A percentile compares a stretch with the other conserved stretches of the same genome.
phyloP scores from a whole-genome alignment of 2,329 filamentous ascomycete species.

The Epichloe elymi region DNA sequence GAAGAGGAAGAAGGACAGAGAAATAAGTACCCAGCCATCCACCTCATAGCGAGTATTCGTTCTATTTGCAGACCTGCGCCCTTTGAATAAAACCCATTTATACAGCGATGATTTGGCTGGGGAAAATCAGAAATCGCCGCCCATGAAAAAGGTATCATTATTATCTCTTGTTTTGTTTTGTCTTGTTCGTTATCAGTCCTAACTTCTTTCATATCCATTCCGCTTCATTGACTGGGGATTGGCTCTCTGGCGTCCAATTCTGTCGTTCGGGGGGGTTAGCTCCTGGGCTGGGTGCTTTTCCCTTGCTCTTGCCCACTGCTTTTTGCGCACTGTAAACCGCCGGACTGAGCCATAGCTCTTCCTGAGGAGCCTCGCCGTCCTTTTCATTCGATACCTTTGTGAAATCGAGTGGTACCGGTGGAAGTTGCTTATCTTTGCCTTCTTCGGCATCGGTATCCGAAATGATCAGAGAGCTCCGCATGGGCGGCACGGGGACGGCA shows the following conservation, averaged over 20 bases:
- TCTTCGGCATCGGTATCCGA: background rate
- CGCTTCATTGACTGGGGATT: conserved; percentile 2
- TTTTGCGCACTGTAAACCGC: conserved; percentile 35
- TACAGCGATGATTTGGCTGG: too few relatives aligned
- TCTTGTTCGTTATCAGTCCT: background rate
- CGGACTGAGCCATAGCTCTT: conserved; percentile 32
- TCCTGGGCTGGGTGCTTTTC: background rate
- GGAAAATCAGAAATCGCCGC: too few relatives aligned
- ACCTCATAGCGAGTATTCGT: too few relatives aligned
- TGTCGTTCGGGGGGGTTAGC: background rate
- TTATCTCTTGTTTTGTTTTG: background rate
- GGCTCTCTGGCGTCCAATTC: background rate
- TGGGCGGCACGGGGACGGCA: background rate
- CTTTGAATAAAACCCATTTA: too few relatives aligned
- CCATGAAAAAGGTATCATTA: background rate
- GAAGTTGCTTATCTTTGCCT: conserved; percentile 11
- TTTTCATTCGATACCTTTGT: conserved; percentile 6
- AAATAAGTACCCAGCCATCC: too few relatives aligned
- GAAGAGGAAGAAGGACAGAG: too few relatives aligned
- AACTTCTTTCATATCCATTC: conserved; percentile 8
- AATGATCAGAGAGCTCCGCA: background rate
- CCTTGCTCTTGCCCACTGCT: background rate
- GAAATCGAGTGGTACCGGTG: conserved; percentile 20
- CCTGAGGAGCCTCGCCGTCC: background rate
- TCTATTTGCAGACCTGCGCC: too few relatives aligned